Conservation (phyloP, 2,329 filamentous ascomycete genomes). For the Furcasterigmium furcatum region DNA sequence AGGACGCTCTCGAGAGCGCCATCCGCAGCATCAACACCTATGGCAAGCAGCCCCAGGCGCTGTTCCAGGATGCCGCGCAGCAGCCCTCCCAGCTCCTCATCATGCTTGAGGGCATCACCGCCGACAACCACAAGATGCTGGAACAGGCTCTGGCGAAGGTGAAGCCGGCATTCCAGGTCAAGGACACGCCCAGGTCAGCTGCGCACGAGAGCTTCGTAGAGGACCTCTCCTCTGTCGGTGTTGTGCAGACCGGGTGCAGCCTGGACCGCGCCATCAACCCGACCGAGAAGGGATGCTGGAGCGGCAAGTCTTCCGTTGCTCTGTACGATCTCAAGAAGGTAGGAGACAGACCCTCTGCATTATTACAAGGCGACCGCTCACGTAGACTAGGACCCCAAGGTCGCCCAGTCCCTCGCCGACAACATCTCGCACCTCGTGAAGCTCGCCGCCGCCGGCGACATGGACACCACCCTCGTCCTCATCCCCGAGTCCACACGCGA, state of each 20-base stretch:
- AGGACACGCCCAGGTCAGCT: conserved; percentile 37
- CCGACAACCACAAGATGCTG: conserved; percentile 35
- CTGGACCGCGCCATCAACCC: conserved; percentile 37
- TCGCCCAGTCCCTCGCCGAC: conserved; percentile 38
- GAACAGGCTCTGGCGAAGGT: conserved; percentile 36
- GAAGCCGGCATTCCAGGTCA: conserved; percentile 46
- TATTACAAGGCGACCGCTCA: neutral
- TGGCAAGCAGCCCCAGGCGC: conserved; percentile 45
- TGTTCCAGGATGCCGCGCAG: conserved; percentile 43
- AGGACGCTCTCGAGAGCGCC: conserved; percentile 39
- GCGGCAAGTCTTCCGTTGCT: conserved; percentile 35
- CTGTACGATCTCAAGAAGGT: conserved; percentile 43
- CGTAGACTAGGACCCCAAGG: conserved; percentile 19
- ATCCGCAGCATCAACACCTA: conserved; percentile 58
- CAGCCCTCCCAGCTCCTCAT: conserved; percentile 54
- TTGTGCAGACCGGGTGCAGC: conserved; percentile 32
- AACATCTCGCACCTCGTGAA: conserved; percentile 40
- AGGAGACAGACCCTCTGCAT: conserved; percentile 2
- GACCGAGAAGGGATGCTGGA: conserved; percentile 41
- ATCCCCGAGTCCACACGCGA: conserved; percentile 43
- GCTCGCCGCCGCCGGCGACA: conserved; percentile 43
- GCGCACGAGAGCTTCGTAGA: conserved; percentile 39
- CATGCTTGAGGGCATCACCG: conserved; percentile 53
- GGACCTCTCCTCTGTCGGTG: conserved; percentile 35
- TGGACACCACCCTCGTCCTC: conserved; percentile 56